These are phyloP conservation scores for Phaeolepiota aurea DNA, from an alignment of 768 basidiomycete species.

Conservation along the genomic window DNA sequence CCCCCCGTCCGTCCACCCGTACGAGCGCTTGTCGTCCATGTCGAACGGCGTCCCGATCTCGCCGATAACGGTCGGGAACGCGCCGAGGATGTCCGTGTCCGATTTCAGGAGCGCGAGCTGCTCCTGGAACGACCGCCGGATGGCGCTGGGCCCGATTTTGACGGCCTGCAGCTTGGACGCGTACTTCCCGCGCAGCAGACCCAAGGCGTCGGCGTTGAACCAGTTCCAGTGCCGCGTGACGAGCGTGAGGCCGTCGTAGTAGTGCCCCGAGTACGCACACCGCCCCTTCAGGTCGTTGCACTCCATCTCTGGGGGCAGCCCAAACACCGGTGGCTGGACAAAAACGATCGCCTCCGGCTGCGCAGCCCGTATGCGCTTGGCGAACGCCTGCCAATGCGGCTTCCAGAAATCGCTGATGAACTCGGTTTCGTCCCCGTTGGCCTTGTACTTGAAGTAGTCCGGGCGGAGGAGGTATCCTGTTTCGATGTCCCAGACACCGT, in stretches of 20 bases:
- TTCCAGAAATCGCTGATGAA: slow-evolving; percentile 80
- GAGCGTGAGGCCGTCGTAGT: slow-evolving; percentile 92
- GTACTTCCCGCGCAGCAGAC: slow-evolving; percentile 82
- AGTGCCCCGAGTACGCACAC: slow-evolving; percentile 73
- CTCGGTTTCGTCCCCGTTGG: slow-evolving; percentile 36
- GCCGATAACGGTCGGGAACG: slow-evolving; percentile 85
- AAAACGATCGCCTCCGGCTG: slow-evolving; percentile 88
- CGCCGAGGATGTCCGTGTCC: slow-evolving; percentile 59
- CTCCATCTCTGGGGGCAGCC: slow-evolving; percentile 56
- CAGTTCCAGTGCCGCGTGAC: slow-evolving; percentile 90
- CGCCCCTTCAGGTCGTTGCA: slow-evolving; percentile 56
- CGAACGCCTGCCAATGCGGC: slow-evolving; percentile 55
- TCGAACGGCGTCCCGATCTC: slow-evolving; percentile 96
- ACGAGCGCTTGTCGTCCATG: slow-evolving; percentile 81
- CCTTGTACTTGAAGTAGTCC: slow-evolving; percentile 60
- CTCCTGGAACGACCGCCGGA: slow-evolving; percentile 72
- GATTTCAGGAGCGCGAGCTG: slow-evolving; percentile 75
- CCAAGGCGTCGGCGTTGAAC: slow-evolving; percentile 94
- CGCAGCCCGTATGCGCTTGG: slow-evolving; percentile 45
- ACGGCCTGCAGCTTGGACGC: slow-evolving; percentile 58
- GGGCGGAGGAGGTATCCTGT: slow-evolving; percentile 59
- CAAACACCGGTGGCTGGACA: slow-evolving; percentile 88
- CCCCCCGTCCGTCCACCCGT: slow-evolving; percentile 68
- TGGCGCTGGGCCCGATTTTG: slow-evolving; percentile 75
- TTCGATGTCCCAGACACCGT: slow-evolving; percentile 82